These are phyloP conservation scores for Tagetes patula DNA, from an alignment of 129 eudicot genomes.

Conservation along the genomic window DNA sequence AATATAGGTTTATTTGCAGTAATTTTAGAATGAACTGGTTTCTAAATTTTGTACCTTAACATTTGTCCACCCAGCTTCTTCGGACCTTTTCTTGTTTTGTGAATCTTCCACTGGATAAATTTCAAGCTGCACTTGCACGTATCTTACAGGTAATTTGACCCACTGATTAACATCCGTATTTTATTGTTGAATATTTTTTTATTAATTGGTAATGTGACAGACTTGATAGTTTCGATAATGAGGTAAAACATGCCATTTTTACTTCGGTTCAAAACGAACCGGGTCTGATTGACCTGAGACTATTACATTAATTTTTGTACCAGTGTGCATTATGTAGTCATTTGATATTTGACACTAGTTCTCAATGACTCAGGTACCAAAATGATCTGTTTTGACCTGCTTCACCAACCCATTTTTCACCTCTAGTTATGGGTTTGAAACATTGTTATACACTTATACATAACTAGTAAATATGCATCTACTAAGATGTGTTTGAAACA, in stretches of 20 bases:
- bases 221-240: not conserved
- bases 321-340: not conserved
- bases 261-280: not conserved
- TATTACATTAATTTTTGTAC: not conserved
- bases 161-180: not conserved
- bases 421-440: too few species aligned
- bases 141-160: slow-evolving; percentile 58
- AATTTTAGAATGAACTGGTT: slow-evolving; percentile 2
- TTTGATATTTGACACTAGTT: not conserved
- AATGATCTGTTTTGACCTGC: not conserved
- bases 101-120: slow-evolving; percentile 72
- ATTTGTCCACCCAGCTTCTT: slow-evolving; percentile 55
- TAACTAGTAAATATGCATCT: too few species aligned
- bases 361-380: not conserved
- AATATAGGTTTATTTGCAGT: not conserved
- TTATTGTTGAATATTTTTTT: not conserved
- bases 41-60: slow-evolving; percentile 18
- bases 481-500: too few species aligned
- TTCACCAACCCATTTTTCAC: too few species aligned
- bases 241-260: not conserved
- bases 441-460: too few species aligned
- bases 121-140: slow-evolving; percentile 78
- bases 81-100: slow-evolving; percentile 71
- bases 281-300: not conserved
- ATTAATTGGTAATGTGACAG: not conserved